phyloP scores from a whole-genome alignment of 139 green algal genomes.

The Spirogloea muscicola region DNA sequence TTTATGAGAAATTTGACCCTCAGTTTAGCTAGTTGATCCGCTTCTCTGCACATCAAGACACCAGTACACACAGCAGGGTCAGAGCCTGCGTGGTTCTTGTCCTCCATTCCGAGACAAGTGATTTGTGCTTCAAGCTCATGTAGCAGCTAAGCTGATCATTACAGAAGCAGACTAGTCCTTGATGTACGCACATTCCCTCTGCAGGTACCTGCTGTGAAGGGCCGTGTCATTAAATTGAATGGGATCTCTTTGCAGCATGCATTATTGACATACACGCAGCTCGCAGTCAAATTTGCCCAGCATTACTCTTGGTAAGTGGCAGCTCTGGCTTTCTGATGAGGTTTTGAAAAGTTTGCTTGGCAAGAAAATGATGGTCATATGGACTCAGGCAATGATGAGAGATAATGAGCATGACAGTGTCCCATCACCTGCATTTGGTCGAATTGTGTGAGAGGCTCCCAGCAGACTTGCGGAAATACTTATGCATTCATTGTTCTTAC shows the following conservation, averaged over 20 bases:
- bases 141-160: too few relatives aligned
- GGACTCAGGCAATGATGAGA: too few relatives aligned
- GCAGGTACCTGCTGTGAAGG: constrained; percentile 34
- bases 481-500: neutral
- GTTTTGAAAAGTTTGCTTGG: neutral
- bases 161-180: too few relatives aligned
- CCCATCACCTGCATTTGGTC: too few relatives aligned
- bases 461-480: too few relatives aligned
- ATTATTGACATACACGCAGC: constrained; percentile 31
- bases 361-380: neutral
- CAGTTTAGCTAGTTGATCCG: neutral
- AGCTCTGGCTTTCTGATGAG: neutral
- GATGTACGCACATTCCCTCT: too few relatives aligned
- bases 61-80: neutral
- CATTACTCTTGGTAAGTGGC: constrained; percentile 41
- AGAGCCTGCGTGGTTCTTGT: neutral
- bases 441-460: too few relatives aligned
- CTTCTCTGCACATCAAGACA: neutral
- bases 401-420: too few relatives aligned
- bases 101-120: neutral
- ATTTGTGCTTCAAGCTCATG: neutral
- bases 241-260: constrained; percentile 25
- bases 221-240: constrained; percentile 17
- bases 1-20: neutral
- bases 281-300: constrained; percentile 22